Evolutionary conservation across 1,139 yeast species (phyloP).

Genomic region (Zygotorulaspora mrakii): DNA sequence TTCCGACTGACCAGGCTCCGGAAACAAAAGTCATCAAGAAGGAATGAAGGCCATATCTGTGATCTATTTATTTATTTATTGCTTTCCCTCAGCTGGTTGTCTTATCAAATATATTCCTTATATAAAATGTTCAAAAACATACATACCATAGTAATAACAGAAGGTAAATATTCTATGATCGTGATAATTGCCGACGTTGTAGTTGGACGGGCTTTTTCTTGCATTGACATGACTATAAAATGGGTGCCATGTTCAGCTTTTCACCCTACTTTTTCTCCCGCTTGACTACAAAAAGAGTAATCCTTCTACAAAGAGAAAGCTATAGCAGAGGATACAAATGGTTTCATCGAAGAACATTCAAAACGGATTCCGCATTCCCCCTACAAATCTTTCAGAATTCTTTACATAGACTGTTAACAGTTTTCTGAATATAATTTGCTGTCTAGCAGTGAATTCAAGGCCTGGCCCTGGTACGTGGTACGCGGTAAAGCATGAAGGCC

Average conservation of each 20-base stretch:
- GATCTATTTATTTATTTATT: neutral
- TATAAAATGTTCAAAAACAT: neutral
- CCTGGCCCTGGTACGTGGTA: neutral
- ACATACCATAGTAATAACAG: neutral
- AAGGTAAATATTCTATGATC: too few species aligned
- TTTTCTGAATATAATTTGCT: neutral
- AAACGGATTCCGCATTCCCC: too few species aligned
- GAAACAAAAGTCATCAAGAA: constrained; percentile 21
- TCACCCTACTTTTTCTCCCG: constrained; percentile 1
- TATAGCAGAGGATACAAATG: too few species aligned
- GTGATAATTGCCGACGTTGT: too few species aligned
- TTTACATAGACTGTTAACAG: too few species aligned
- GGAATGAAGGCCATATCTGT: constrained; percentile 10
- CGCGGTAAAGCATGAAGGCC: constrained; percentile 2
- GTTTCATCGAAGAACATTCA: too few species aligned
- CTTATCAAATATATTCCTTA: neutral
- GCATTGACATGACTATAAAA: neutral
- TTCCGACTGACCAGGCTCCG: constrained; percentile 26
- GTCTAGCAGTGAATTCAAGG: neutral
- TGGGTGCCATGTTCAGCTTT: constrained; percentile 1
- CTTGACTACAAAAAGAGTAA: neutral
- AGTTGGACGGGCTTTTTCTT: too few species aligned
- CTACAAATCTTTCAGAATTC: too few species aligned
- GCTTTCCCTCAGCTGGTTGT: neutral
- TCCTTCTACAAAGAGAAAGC: too few species aligned